Evolutionary conservation across 805 yeast genomes (phyloP).

Genomic region (Wickerhamia fluorescens): DNA sequence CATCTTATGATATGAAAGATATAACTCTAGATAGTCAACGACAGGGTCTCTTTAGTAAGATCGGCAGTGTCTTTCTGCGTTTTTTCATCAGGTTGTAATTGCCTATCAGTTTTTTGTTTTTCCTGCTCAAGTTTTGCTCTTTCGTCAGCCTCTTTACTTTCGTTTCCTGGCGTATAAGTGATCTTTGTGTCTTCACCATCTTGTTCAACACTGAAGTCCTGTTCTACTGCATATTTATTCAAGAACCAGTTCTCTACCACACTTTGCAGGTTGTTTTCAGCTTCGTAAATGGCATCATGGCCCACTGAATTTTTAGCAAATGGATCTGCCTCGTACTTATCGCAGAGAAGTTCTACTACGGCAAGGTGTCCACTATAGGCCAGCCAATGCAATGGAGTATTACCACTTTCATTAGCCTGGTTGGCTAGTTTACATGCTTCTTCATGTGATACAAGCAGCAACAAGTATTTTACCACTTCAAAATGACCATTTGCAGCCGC

Average conservation of each 20-base stretch:
- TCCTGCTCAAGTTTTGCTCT: slow-evolving; percentile 34
- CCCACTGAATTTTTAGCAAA: slow-evolving; percentile 65
- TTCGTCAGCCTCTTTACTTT: slow-evolving; percentile 36
- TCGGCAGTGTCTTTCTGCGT: no score
- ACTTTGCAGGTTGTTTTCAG: slow-evolving; percentile 69
- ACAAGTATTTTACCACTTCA: slow-evolving; percentile 55
- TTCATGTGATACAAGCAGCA: slow-evolving; percentile 39
- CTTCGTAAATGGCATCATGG: slow-evolving; percentile 84
- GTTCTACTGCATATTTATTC: slow-evolving; percentile 62
- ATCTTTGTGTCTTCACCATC: slow-evolving; percentile 35
- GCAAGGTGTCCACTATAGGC: slow-evolving; percentile 78
- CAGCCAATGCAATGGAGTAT: slow-evolving; percentile 97
- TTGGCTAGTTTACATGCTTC: slow-evolving; percentile 33
- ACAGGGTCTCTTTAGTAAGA: no score
- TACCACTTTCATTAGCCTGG: slow-evolving; percentile 67
- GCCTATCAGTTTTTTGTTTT: slow-evolving; percentile 11
- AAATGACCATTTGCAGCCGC: slow-evolving; percentile 92
- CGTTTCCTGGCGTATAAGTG: slow-evolving; percentile 37
- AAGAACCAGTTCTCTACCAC: slow-evolving; percentile 75
- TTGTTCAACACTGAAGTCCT: slow-evolving; percentile 40
- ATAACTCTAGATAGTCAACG: no score
- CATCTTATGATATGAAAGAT: no score
- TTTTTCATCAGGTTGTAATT: no score
- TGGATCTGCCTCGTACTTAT: slow-evolving; percentile 73
- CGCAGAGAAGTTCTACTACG: slow-evolving; percentile 63